These are phyloP conservation scores for Scutellaria barbata DNA, from an alignment of 257 asterid genomes.

Conservation along the genomic window DNA sequence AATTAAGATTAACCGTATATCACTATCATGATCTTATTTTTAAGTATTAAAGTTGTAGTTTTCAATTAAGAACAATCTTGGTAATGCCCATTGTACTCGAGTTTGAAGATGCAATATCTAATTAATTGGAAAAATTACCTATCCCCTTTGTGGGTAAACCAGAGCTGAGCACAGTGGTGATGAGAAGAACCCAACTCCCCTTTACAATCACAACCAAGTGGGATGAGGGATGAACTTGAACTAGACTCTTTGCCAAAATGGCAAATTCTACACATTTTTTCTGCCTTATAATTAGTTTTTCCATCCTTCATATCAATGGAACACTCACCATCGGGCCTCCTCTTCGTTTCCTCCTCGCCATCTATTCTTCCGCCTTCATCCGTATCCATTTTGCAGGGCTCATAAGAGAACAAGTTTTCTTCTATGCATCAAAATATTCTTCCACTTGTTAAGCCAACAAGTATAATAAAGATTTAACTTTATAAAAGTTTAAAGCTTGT, in stretches of 20 bases:
- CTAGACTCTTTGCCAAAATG: constrained; percentile 48
- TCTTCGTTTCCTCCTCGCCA: not conserved
- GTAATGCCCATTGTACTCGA: not conserved
- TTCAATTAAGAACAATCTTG: too few relatives aligned
- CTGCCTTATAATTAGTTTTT: constrained; percentile 18
- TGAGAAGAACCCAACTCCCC: constrained; percentile 57
- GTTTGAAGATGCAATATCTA: not conserved
- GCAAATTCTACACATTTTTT: constrained; percentile 53
- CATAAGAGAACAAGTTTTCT: too few relatives aligned
- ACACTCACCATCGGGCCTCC: not conserved
- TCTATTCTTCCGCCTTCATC: not conserved
- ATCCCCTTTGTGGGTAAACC: constrained; percentile 57
- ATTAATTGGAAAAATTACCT: constrained; percentile 35
- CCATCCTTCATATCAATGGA: constrained; percentile 9
- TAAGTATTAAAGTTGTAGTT: too few relatives aligned
- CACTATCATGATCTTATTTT: too few relatives aligned
- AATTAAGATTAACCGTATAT: too few relatives aligned
- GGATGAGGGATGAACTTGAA: constrained; percentile 24
- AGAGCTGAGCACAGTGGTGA: constrained; percentile 53
- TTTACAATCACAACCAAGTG: constrained; percentile 58
- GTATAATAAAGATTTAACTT: not conserved
- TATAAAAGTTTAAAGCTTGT: not conserved
- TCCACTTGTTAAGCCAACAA: constrained; percentile 1
- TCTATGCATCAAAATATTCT: not conserved
- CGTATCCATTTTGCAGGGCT: constrained; percentile 2